Base-by-base conservation (phyloP, 2,329 filamentous ascomycete species). In the Tolypocladium endophyticum region DNA sequence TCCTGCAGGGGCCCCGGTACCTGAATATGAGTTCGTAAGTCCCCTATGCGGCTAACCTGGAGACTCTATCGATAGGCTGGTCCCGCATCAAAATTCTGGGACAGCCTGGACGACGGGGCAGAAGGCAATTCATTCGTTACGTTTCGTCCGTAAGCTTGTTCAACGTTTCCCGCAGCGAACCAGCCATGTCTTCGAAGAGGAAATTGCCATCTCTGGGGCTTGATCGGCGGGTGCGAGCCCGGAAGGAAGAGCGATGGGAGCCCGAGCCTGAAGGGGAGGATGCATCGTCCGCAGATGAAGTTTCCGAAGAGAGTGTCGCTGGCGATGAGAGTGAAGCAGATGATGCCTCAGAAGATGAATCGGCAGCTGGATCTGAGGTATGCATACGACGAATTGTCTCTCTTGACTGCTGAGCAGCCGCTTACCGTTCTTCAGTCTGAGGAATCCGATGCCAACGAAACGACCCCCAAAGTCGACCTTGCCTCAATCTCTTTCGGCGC, bases 401-500 rank as follows among this genome's bases (percentile, higher is more conserved):
- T 20, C 50, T 11, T 2, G 16, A 6, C 20, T 23, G 2, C 30
- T 54, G 30, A 7, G 2, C 50, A 4, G 9, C 11, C 4, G 5
- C 30, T 54, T 7, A 54, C 30, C 47, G 3, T 35, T 7, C 7
- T 35, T 35, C n/a, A 71, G 66, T 62, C 65, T 1, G 69, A 70
- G 30, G 65, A 65, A 43, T 55, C 50, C 33, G 71, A 72, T 28
- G 66, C 63, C 16, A 67, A 68, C 41, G 69, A 73, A 18, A 71
- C 71, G 25, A 43, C 64, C 1, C 68, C 75, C 7, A 73, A 72
- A 23, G 71, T 80, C 59, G 78, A 81, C 61, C 74, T 80, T 53
- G 77, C 83, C 11, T 78, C 80, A 62, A 85, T 97, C 64, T 94
- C 92, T 30, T 97, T 97, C 69, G 92, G 92, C 63, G 89, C 90